Percentiles rank a stretch among this genome's conserved stretches.
phyloP scores from a whole-genome alignment of 2,329 filamentous ascomycete genomes.

The Fusarium decemcellulare region DNA sequence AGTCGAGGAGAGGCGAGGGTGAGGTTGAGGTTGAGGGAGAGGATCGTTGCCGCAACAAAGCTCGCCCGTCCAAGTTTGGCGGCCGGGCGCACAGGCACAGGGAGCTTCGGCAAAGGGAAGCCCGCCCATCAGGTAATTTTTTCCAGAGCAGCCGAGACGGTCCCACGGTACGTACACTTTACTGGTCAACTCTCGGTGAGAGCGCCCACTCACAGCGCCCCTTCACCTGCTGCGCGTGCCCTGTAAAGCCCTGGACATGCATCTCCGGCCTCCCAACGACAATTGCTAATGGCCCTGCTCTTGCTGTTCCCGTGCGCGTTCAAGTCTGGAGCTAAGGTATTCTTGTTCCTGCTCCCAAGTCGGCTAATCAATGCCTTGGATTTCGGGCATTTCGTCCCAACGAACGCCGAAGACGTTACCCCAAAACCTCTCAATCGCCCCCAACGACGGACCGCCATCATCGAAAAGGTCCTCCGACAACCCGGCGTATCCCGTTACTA shows the following conservation, averaged over 20 bases:
- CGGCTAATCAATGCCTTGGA: slow-evolving; percentile 30
- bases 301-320: slow-evolving; percentile 6
- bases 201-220: slow-evolving; percentile 22
- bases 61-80: slow-evolving; percentile 41
- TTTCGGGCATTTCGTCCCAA: slow-evolving; percentile 38
- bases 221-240: slow-evolving; percentile 25
- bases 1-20: slow-evolving; percentile 36
- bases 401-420: slow-evolving; percentile 32
- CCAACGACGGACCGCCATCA: slow-evolving; percentile 28
- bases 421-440: slow-evolving; percentile 25
- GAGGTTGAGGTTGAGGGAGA: slow-evolving; percentile 45
- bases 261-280: slow-evolving; percentile 39
- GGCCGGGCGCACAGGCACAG: slow-evolving; percentile 36
- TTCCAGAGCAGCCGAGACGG: slow-evolving; percentile 29
- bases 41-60: slow-evolving; percentile 43
- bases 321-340: slow-evolving; percentile 16
- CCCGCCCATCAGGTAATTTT: slow-evolving; percentile 46
- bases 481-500: slow-evolving; percentile 44
- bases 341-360: slow-evolving; percentile 17
- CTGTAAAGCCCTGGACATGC: slow-evolving; percentile 40
- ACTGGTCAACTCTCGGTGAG: slow-evolving; percentile 29
- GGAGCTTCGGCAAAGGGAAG: slow-evolving; percentile 45
- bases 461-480: slow-evolving; percentile 15
- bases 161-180: slow-evolving; percentile 15
- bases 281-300: neutral